A percentile compares a stretch with the other conserved stretches of the same genome.
These are phyloP conservation scores for Trypanosoma conorhini DNA, from an alignment of 208 protist genomes.

Conservation along the genomic window DNA sequence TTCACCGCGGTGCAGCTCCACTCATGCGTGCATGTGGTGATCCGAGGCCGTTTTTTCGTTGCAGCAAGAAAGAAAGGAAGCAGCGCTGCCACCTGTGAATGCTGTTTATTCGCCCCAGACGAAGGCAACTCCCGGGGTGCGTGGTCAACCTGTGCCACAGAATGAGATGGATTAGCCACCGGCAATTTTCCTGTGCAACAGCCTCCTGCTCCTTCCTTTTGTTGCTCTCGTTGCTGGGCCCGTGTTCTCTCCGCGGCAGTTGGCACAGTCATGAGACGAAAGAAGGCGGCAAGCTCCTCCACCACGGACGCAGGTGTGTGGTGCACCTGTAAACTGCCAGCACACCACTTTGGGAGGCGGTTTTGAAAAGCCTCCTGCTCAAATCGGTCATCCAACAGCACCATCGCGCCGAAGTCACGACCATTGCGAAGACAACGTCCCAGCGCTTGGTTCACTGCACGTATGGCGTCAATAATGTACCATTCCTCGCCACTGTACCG, in stretches of 20 bases:
- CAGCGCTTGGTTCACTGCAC: slow-evolving; percentile 96
- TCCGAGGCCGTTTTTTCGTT: slow-evolving; percentile 1
- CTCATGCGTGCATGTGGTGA: slow-evolving; percentile 26
- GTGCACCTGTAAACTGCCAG: slow-evolving; percentile 35
- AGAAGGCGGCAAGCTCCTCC: slow-evolving; percentile 23
- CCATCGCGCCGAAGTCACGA: slow-evolving; percentile 94
- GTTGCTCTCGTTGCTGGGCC: neutral
- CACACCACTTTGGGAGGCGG: slow-evolving; percentile 64
- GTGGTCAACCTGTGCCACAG: neutral
- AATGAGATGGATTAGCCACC: too few species aligned
- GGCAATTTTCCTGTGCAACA: too few species aligned
- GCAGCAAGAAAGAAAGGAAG: neutral
- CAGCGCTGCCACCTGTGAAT: neutral
- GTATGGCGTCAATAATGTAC: slow-evolving; percentile 88
- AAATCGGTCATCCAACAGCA: slow-evolving; percentile 93
- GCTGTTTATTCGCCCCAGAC: neutral
- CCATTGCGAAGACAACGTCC: slow-evolving; percentile 95
- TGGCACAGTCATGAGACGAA: neutral
- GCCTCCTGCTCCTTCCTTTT: too few species aligned
- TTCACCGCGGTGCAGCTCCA: slow-evolving; percentile 43
- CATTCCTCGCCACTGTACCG: slow-evolving; percentile 80
- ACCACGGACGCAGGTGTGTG: slow-evolving; percentile 1
- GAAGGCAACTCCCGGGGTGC: neutral
- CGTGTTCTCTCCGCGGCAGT: neutral
- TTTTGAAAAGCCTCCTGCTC: slow-evolving; percentile 30